Evolutionary conservation across 2,329 filamentous ascomycete genomes (phyloP).

Genomic region (Akanthomyces uredinophilus): DNA sequence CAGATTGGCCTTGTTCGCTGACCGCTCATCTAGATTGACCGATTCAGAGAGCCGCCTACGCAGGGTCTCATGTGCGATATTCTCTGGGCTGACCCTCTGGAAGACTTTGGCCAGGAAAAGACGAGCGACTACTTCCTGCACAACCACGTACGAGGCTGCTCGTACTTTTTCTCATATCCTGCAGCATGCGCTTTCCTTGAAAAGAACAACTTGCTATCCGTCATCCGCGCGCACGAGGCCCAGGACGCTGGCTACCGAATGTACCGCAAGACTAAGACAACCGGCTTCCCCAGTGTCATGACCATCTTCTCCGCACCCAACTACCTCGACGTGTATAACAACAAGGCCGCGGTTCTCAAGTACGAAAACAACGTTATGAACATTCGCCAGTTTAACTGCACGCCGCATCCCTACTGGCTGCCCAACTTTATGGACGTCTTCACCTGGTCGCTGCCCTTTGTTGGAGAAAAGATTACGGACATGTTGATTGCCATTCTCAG

Average conservation of each 20-base stretch:
- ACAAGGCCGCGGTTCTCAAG: slow-evolving; percentile 97
- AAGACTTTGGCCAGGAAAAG: slow-evolving; percentile 98
- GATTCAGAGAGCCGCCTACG: slow-evolving; percentile 94
- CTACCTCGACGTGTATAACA: slow-evolving; percentile 99
- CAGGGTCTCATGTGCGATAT: slow-evolving; percentile 99
- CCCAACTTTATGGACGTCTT: slow-evolving; percentile 99
- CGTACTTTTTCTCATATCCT: slow-evolving; percentile 98
- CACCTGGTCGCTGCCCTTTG: slow-evolving; percentile 98
- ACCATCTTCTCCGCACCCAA: slow-evolving; percentile 99
- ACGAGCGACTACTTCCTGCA: slow-evolving; percentile 96
- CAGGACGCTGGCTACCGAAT: slow-evolving; percentile 98
- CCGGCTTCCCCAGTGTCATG: slow-evolving; percentile 98
- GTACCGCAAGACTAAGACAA: slow-evolving; percentile 98
- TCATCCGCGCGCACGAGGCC: slow-evolving; percentile 96
- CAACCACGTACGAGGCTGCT: slow-evolving; percentile 97
- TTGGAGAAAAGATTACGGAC: slow-evolving; percentile 98
- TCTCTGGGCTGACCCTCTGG: slow-evolving; percentile 94
- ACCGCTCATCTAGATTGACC: slow-evolving; percentile 62
- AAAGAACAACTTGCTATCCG: slow-evolving; percentile 96
- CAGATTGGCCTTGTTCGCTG: slow-evolving; percentile 2
- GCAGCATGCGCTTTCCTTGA: slow-evolving; percentile 96
- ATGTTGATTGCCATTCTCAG: slow-evolving; percentile 99
- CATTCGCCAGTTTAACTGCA: slow-evolving; percentile 99
- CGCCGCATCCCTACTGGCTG: slow-evolving; percentile 97
- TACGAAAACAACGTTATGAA: slow-evolving; percentile 99